Evolutionary conservation across 495 filamentous ascomycete species (phyloP), one percentile per base, ranked within the genome.

Genomic region (Xanthoparmelia taractica): DNA sequence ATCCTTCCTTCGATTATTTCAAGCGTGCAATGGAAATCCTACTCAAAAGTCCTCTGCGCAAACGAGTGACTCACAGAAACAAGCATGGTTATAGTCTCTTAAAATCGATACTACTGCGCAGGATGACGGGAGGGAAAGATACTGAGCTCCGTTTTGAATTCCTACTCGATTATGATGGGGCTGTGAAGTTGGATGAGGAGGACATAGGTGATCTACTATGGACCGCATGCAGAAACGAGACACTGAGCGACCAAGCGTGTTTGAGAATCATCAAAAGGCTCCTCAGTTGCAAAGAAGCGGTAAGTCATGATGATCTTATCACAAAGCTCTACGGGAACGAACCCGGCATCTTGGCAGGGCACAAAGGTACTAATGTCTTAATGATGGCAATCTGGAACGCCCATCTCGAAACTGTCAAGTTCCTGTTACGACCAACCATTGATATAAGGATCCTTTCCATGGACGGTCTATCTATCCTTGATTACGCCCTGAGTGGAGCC

Each of bases 251-350:
- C 43, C 43, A 45, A 23, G 15, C 2, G 4, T 45, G 43, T 45
- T 45, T 45, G 43, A 45, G 43, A 45, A 45, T 45, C 43, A 45
- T 45, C 43, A 45, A 45, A 45, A 45, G 18, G 43, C 43, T 45
- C 15, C 20, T 45, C 18, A 2, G 8, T 45, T 45, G 43, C 43
- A 45, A 45, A 45, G 43, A 45, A n/a, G 43, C 43, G 18, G 43
- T 20, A n/a, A 45, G 20, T 8, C 43, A 45, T n/a, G 20, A 45
- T 15, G 43, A 45, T 45, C 43, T 45, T 2, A 45, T 45, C 43
- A 45, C 43, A 23, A 45, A 45, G 43, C 43, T 45, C 43, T 45
- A 45, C 43, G 43, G 43, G 43, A 23, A 45, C 43, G 43, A 23
- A 45, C 43, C 43, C 43, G 43, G 43, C 43, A n/a, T n/a, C n/a